Evolutionary conservation across 208 protist genomes (phyloP), one percentile per base, ranked within the genome.

Genomic region (Wallacemonas rigidus): DNA sequence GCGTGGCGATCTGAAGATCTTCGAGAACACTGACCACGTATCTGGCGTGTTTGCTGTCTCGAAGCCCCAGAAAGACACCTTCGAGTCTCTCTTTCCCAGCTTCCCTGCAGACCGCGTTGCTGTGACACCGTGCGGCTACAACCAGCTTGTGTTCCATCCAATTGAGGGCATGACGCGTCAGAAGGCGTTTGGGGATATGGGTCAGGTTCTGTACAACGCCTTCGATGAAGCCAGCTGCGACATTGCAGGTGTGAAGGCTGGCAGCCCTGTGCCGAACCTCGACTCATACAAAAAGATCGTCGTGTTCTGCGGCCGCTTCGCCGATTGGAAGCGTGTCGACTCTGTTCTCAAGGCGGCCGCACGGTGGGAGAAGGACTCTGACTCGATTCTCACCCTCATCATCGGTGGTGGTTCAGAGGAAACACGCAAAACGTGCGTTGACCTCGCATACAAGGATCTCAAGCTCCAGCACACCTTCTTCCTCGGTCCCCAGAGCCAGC

Each of bases 281-380:
- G 81, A 85, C 58, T 67, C 73, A 11, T 91, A 89, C 61, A 75
- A 91, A 50, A 77, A 86, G 61, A 67, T 93, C 26, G 83, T 93
- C 11, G 74, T 93, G 11, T 93, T 93, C 58, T 88, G 81, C 54
- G 88, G 88, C n/a, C 82, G 85, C 4, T 93, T 93, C 78, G 85
- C 88, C 14, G 83, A 93, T 62, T 93, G 88, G 86, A 93, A 93
- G 71, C 82, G 88, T 35, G 38, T 90, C 11, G 88, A 93, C 63
- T 75, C 67, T 36, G 85, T 93, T 8, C 83, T 93, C 12, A 68
- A 72, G 35, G 88, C 88, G 12, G 88, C 88, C 1, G 80, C 67
- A 38, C 56, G 45, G 45, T 93, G 85, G 85, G 85, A 93, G 54
- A 85, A 85, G 56, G 85, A 87, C 12, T 67, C 40, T 35, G 47